phyloP scores from a whole-genome alignment of 83 land plant genomes.

The Larix sibirica region DNA sequence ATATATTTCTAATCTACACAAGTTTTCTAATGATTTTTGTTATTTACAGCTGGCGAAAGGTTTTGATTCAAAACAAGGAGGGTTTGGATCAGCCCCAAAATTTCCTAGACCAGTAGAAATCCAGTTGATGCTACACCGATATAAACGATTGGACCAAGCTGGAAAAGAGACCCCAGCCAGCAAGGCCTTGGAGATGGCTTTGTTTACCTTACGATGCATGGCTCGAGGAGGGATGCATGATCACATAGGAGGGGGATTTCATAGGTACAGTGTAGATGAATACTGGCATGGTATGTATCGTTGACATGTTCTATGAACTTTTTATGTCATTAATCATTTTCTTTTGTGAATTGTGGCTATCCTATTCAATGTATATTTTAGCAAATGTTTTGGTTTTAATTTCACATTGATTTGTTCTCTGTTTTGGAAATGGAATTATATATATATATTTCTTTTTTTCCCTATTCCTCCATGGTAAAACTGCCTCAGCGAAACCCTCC shows the following conservation, averaged over 20 bases:
- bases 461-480: too few relatives aligned
- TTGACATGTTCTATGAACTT: not conserved
- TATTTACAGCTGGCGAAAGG: constrained; percentile 68
- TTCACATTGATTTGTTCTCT: not conserved
- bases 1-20: not conserved
- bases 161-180: constrained; percentile 61
- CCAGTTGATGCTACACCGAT: constrained; percentile 71
- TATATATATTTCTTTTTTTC: too few relatives aligned
- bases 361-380: not conserved
- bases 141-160: constrained; percentile 67
- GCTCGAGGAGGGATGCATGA: constrained; percentile 96
- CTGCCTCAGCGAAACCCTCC: too few relatives aligned
- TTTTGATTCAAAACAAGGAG: constrained; percentile 77
- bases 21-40: not conserved
- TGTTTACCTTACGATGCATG: constrained; percentile 77
- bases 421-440: not conserved
- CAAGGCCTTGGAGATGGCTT: constrained; percentile 69
- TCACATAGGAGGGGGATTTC: constrained; percentile 99
- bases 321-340: not conserved
- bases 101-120: constrained; percentile 98
- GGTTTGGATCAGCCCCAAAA: constrained; percentile 97
- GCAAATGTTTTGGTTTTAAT: not conserved
- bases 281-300: constrained; percentile 92
- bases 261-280: constrained; percentile 98
- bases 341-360: not conserved